phyloP scores from a whole-genome alignment of 352 stramenopile species.

The Globisporangium barbulae region DNA sequence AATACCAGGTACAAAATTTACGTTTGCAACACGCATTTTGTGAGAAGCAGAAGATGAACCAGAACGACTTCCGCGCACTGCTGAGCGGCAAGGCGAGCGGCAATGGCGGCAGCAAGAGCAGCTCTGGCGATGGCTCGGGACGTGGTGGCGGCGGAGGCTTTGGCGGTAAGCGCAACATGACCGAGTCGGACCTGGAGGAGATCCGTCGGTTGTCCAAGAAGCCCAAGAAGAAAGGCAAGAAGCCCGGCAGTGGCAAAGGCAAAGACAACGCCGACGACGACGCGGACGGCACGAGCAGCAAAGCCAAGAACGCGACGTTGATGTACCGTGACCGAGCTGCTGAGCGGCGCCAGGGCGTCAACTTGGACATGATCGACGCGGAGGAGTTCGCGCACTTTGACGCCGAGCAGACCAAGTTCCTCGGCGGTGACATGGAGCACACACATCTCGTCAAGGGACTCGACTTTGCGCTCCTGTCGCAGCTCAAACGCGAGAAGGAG shows the following conservation, averaged over 20 bases:
- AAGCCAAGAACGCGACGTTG: slow-evolving; percentile 3
- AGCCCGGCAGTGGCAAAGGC: slow-evolving; percentile 25
- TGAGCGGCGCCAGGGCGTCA: slow-evolving; percentile 41
- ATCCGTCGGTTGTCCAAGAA: slow-evolving; percentile 63
- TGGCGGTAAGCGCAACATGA: slow-evolving; percentile 57
- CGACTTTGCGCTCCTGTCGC: slow-evolving; percentile 83
- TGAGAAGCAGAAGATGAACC: slow-evolving; percentile 43
- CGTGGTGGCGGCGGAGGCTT: slow-evolving; percentile 20
- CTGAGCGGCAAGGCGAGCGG: slow-evolving; percentile 27
- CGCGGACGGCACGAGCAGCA: background rate
- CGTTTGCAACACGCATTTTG: no score
- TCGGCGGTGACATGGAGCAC: slow-evolving; percentile 79
- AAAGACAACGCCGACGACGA: slow-evolving; percentile 8
- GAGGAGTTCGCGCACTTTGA: slow-evolving; percentile 56
- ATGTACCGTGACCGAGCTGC: slow-evolving; percentile 66
- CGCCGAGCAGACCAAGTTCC: slow-evolving; percentile 79
- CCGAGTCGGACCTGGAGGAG: slow-evolving; percentile 41
- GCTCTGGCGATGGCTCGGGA: slow-evolving; percentile 9
- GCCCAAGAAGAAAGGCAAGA: slow-evolving; percentile 53
- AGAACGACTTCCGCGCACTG: slow-evolving; percentile 75
- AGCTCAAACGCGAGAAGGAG: slow-evolving; percentile 80
- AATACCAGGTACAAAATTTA: no score
- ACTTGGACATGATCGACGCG: slow-evolving; percentile 40
- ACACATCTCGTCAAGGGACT: slow-evolving; percentile 89
- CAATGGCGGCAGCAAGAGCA: background rate